phyloP scores from a whole-genome alignment of 148 eudicot species.

The Nyssa sinensis region DNA sequence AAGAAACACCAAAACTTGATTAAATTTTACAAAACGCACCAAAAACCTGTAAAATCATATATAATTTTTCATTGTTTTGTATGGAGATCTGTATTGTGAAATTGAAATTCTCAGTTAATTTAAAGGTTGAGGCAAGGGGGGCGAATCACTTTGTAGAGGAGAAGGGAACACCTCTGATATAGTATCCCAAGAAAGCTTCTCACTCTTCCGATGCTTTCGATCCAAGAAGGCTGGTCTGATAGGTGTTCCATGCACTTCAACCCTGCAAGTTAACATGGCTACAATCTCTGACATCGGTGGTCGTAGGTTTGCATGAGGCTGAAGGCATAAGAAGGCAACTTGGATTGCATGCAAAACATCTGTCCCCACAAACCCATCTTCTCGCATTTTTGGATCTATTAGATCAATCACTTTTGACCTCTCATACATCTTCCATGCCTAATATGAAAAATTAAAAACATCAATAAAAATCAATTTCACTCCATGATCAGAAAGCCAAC shows the following conservation, averaged over 20 bases:
- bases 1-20: no score
- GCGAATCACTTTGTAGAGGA: slow-evolving; percentile 24
- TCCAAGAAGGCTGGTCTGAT: slow-evolving; percentile 37
- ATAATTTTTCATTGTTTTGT: not conserved
- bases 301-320: slow-evolving; percentile 36
- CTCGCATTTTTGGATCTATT: slow-evolving; percentile 36
- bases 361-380: slow-evolving; percentile 34
- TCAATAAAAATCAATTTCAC: not conserved
- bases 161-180: slow-evolving; percentile 34
- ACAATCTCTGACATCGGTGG: slow-evolving; percentile 55
- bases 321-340: slow-evolving; percentile 46
- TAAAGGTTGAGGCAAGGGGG: slow-evolving; percentile 19
- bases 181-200: slow-evolving; percentile 27
- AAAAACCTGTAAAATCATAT: no score
- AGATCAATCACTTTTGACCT: slow-evolving; percentile 34
- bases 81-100: not conserved
- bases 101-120: not conserved
- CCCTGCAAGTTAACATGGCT: slow-evolving; percentile 29
- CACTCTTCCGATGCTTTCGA: slow-evolving; percentile 20
- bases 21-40: no score
- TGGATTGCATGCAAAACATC: slow-evolving; percentile 38
- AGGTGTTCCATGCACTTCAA: slow-evolving; percentile 21
- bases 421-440: slow-evolving; percentile 55
- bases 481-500: not conserved
- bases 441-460: not conserved